These are phyloP conservation scores for Davidsoniella virescens DNA, from an alignment of 2,329 filamentous ascomycete species.

Conservation along the genomic window DNA sequence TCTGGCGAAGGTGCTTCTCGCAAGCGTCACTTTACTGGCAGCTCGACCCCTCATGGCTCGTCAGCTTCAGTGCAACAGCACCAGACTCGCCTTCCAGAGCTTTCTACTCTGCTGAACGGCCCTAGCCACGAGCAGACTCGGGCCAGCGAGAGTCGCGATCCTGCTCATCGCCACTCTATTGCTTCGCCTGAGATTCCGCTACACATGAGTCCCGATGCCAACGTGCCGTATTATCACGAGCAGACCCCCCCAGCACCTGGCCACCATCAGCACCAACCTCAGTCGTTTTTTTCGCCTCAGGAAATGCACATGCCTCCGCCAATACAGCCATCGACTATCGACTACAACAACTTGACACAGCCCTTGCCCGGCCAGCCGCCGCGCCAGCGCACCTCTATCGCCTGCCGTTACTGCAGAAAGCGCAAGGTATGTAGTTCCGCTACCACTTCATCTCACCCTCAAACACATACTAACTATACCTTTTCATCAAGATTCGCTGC, in stretches of 20 bases:
- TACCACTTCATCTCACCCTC: background rate
- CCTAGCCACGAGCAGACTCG: too few species aligned
- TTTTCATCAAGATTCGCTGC: constrained; percentile 35
- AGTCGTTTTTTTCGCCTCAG: background rate
- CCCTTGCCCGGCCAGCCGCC: constrained; percentile 22
- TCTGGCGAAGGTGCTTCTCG: too few species aligned
- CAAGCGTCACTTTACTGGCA: too few species aligned
- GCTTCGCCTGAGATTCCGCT: too few species aligned
- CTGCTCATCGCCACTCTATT: too few species aligned
- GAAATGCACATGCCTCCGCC: background rate
- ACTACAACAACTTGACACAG: background rate
- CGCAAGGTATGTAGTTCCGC: constrained; percentile 32
- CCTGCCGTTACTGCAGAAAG: constrained; percentile 44
- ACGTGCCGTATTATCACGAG: background rate
- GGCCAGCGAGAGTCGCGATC: too few species aligned
- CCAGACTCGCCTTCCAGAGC: background rate
- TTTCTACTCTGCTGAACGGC: background rate
- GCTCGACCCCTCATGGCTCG: too few species aligned
- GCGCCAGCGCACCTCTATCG: constrained; percentile 42
- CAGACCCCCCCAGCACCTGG: background rate
- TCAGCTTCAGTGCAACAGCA: too few species aligned
- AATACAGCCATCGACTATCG: background rate
- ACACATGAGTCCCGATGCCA: too few species aligned
- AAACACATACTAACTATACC: constrained; percentile 1
- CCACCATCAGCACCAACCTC: background rate